Percentiles rank a stretch among this genome's conserved stretches.
phyloP scores from a whole-genome alignment of 176 grass and related monocot genomes.

The Leersia perrieri region DNA sequence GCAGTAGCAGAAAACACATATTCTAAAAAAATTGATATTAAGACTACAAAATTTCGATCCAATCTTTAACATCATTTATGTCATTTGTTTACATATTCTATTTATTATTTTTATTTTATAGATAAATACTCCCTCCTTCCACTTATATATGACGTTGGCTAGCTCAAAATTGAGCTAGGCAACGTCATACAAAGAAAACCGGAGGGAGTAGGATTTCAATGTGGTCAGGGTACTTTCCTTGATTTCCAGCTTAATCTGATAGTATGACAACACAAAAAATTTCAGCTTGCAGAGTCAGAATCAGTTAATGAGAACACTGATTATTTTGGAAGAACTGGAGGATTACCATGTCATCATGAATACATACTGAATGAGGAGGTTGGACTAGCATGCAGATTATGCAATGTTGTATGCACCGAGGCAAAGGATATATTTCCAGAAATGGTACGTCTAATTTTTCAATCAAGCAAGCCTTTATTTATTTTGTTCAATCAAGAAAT shows the following conservation, averaged over 20 bases:
- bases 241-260: background rate
- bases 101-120: background rate
- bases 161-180: no score
- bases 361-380: conserved; percentile 57
- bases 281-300: conserved; percentile 46
- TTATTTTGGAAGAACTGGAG: conserved; percentile 38
- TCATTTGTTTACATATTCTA: background rate
- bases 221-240: background rate
- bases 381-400: conserved; percentile 66
- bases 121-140: no score
- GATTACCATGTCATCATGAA: conserved; percentile 62
- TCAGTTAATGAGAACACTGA: conserved; percentile 3
- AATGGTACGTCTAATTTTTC: conserved; percentile 55
- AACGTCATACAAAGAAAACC: no score
- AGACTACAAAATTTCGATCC: background rate
- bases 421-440: conserved; percentile 68
- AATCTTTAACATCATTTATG: background rate
- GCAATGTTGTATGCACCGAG: conserved; percentile 59
- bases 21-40: background rate
- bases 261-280: conserved; percentile 26
- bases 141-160: no score
- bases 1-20: background rate
- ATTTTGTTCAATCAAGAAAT: conserved; percentile 11
- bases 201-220: background rate
- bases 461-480: background rate